A percentile compares a stretch with the other conserved stretches of the same genome.
phyloP scores from a whole-genome alignment of 495 filamentous ascomycete genomes.

The Penicillium paradoxum region DNA sequence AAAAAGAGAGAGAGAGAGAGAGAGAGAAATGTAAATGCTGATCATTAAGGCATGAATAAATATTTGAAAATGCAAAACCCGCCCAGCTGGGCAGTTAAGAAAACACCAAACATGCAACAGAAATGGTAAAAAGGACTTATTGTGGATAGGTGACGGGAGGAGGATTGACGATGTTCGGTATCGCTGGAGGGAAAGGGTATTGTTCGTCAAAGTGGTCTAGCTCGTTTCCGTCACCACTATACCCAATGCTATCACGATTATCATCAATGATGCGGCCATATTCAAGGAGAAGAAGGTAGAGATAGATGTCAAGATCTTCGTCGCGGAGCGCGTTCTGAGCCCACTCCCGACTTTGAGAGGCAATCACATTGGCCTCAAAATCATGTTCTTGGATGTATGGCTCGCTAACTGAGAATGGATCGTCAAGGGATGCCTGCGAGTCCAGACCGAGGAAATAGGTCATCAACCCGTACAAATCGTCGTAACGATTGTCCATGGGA shows the following conservation, averaged over 20 bases:
- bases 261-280: constrained; percentile 66
- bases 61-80: neutral
- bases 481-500: constrained; percentile 79
- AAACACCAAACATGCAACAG: neutral
- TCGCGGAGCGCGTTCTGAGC: constrained; percentile 60
- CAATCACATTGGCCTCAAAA: constrained; percentile 55
- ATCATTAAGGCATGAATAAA: neutral
- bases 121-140: neutral
- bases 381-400: constrained; percentile 45
- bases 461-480: constrained; percentile 72
- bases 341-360: constrained; percentile 59
- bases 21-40: neutral
- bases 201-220: constrained; percentile 19
- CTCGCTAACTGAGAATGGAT: neutral
- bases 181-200: constrained; percentile 10
- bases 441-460: constrained; percentile 66
- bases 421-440: constrained; percentile 13
- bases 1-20: too few relatives aligned
- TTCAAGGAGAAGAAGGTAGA: constrained; percentile 63
- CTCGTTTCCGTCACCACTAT: constrained; percentile 46
- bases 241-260: constrained; percentile 60
- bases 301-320: constrained; percentile 72
- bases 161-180: constrained; percentile 8
- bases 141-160: neutral
- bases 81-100: too few relatives aligned